phyloP scores from a whole-genome alignment of 164 flowering plant species.

The grape (Vitis vinifera) region ASM3070453v1 NC_081813.1:1481001-1481500 shows the following conservation, averaged over 20 bases:
- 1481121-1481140: slow-evolving; percentile 84
- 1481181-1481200: slow-evolving; percentile 99
- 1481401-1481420: slow-evolving; percentile 37
- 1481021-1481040: background rate
- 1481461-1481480: slow-evolving; percentile 9
- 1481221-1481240: slow-evolving; percentile 79
- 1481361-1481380: background rate
- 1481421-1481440: slow-evolving; percentile 66
- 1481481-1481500: background rate
- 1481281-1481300: slow-evolving; percentile 44
- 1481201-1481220: slow-evolving; percentile 98
- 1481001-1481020: background rate
- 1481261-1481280: slow-evolving; percentile 69
- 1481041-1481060: background rate
- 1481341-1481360: background rate
- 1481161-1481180: slow-evolving; percentile 92
- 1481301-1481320: slow-evolving; percentile 31
- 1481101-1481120: background rate
- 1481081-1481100: slow-evolving; percentile 4
- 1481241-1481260: slow-evolving; percentile 77
- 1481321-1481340: slow-evolving; percentile 1
- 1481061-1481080: too few species aligned
- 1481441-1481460: slow-evolving; percentile 41
- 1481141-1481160: slow-evolving; percentile 73
- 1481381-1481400: slow-evolving; percentile 24